Evolutionary conservation across 2,329 filamentous ascomycete species (phyloP).

Genomic region (Gnomoniopsis sp.): DNA sequence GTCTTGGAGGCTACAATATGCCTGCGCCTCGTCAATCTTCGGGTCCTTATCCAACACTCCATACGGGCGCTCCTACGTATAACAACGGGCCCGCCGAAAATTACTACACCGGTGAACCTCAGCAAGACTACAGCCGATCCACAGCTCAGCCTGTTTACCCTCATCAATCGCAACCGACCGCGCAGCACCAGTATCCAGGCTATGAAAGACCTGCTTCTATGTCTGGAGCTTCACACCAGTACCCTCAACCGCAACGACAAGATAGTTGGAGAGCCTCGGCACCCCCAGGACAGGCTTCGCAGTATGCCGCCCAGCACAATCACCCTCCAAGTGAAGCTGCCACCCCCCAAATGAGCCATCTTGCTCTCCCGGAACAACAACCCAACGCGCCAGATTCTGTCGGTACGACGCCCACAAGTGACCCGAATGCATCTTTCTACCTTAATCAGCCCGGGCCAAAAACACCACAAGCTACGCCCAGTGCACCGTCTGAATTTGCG

Average conservation of each 20-base stretch:
- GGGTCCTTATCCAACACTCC: constrained; percentile 69
- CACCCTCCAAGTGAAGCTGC: constrained; percentile 31
- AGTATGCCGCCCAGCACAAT: constrained; percentile 33
- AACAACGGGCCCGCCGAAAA: constrained; percentile 62
- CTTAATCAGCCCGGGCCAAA: constrained; percentile 40
- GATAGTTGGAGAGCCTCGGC: constrained; percentile 48
- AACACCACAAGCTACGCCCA: constrained; percentile 32
- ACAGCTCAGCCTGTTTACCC: constrained; percentile 51
- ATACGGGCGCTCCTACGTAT: constrained; percentile 45
- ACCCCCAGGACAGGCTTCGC: constrained; percentile 33
- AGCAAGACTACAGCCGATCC: constrained; percentile 42
- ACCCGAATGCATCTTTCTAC: constrained; percentile 58
- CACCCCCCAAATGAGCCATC: constrained; percentile 27
- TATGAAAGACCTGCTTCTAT: constrained; percentile 42
- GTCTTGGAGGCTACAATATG: constrained; percentile 60
- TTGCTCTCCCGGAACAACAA: constrained; percentile 29
- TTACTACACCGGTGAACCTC: constrained; percentile 72
- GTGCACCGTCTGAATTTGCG: constrained; percentile 37
- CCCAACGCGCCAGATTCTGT: constrained; percentile 30
- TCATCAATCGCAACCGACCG: constrained; percentile 42
- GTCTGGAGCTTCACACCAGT: constrained; percentile 39
- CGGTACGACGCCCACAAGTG: constrained; percentile 35
- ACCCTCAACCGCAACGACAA: constrained; percentile 43
- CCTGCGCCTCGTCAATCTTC: constrained; percentile 50
- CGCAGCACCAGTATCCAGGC: constrained; percentile 40